phyloP scores from a whole-genome alignment of 2,329 filamentous ascomycete species.

The Aspergillus hortae region DNA sequence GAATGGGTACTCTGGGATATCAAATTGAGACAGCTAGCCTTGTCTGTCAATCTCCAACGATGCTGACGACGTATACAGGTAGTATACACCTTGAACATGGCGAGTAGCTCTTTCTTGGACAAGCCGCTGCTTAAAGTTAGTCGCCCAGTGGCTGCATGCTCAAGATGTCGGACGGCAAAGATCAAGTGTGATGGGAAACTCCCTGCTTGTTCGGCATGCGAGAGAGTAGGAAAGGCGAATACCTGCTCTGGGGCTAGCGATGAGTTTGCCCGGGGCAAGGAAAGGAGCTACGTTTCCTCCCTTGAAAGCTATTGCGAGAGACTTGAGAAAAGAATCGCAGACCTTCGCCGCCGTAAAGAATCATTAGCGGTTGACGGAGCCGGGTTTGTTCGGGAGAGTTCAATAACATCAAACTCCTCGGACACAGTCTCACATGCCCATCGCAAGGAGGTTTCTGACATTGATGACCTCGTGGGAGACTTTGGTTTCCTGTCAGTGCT shows the following conservation, averaged over 20 bases:
- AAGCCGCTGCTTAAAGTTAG: conserved; percentile 56
- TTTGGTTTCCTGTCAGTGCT: conserved; percentile 77
- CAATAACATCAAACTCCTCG: conserved; percentile 33
- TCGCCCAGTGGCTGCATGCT: conserved; percentile 74
- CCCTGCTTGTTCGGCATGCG: conserved; percentile 90
- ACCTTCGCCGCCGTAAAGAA: conserved; percentile 35
- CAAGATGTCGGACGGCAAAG: conserved; percentile 83
- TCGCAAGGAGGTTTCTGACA: conserved; percentile 72
- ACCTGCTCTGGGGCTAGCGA: conserved; percentile 95
- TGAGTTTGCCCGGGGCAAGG: conserved; percentile 92
- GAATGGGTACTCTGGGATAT: background rate
- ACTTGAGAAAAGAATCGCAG: conserved; percentile 69
- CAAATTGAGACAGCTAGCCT: too few species aligned
- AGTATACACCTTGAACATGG: conserved; percentile 28
- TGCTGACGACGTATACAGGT: conserved; percentile 7
- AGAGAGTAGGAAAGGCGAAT: conserved; percentile 78
- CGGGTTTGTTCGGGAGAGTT: conserved; percentile 30
- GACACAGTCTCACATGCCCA: conserved; percentile 37
- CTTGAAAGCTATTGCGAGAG: conserved; percentile 89
- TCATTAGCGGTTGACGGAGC: conserved; percentile 23
- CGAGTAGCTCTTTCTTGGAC: conserved; percentile 35
- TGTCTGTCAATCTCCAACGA: background rate
- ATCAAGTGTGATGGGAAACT: conserved; percentile 98
- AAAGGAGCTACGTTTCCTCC: conserved; percentile 92
- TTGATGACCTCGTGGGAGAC: conserved; percentile 88